Evolutionary conservation across 495 filamentous ascomycete genomes (phyloP).

Genomic region (Penicillium taxi): DNA sequence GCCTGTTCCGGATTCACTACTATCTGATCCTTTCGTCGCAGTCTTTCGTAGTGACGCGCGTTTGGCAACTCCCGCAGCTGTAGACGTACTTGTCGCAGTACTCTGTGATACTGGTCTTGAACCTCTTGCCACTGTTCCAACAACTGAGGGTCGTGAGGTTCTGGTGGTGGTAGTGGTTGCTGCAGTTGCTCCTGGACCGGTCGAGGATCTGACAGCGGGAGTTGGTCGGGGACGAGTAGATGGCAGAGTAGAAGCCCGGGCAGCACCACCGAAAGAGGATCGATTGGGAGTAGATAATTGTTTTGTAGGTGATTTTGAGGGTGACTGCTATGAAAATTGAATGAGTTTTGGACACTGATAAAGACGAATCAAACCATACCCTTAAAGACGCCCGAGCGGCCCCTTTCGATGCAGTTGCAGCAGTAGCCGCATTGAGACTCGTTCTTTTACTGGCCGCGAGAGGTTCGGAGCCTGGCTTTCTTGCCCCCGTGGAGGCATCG

Average conservation of each 20-base stretch:
- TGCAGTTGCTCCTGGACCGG: constrained; percentile 53
- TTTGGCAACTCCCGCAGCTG: constrained; percentile 25
- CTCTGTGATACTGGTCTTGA: constrained; percentile 30
- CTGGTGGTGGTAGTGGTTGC: constrained; percentile 21
- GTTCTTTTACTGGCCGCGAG: constrained; percentile 49
- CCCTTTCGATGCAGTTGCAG: constrained; percentile 49
- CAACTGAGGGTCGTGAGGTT: constrained; percentile 34
- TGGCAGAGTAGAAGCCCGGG: constrained; percentile 33
- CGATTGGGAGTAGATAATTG: constrained; percentile 56
- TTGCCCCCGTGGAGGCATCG: constrained; percentile 24
- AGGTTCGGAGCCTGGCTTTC: constrained; percentile 39
- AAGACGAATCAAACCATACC: constrained; percentile 35
- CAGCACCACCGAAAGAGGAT: constrained; percentile 44
- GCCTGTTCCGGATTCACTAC: constrained; percentile 18
- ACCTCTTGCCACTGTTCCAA: constrained; percentile 24
- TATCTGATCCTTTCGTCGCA: constrained; percentile 24
- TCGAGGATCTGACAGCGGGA: constrained; percentile 50
- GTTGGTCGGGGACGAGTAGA: constrained; percentile 46
- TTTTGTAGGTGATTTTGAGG: constrained; percentile 74
- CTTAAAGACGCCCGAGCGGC: constrained; percentile 47
- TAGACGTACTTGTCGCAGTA: constrained; percentile 11
- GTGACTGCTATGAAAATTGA: constrained; percentile 44
- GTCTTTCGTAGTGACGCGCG: constrained; percentile 33
- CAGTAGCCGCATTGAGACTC: constrained; percentile 61
- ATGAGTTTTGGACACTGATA: constrained; percentile 6